Evolutionary conservation across 139 green algal species (phyloP).

Genomic region (Chlorella sp.): DNA sequence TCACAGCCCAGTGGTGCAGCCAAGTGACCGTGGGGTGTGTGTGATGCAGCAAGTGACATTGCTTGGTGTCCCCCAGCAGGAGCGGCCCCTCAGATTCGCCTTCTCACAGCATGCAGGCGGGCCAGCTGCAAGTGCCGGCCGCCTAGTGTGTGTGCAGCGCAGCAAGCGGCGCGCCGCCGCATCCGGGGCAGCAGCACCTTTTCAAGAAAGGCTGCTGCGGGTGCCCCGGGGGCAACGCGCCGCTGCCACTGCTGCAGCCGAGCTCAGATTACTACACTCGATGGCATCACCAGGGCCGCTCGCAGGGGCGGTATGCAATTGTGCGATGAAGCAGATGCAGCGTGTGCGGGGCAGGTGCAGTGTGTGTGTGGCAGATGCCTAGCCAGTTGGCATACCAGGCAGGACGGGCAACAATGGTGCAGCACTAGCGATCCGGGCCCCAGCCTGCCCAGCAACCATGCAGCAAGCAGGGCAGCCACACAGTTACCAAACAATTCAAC

Average conservation of each 20-base stretch:
- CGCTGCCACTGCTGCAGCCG: neutral
- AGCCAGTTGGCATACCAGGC: neutral
- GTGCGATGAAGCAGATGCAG: neutral
- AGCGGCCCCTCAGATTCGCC: conserved; percentile 49
- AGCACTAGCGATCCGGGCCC: no score
- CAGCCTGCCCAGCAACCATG: no score
- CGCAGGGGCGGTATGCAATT: no score
- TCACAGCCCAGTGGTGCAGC: no score
- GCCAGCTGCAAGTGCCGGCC: neutral
- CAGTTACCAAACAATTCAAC: neutral
- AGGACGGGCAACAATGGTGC: neutral
- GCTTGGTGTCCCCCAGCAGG: neutral
- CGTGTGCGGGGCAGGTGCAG: neutral
- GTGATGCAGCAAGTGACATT: neutral
- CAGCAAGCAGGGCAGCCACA: no score
- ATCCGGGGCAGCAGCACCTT: neutral
- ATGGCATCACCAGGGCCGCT: no score
- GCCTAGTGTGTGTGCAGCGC: neutral
- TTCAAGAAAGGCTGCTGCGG: neutral
- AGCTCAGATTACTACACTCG: conserved; percentile 27
- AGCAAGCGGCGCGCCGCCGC: conserved; percentile 15
- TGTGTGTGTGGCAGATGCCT: neutral
- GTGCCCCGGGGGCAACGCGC: conserved; percentile 20
- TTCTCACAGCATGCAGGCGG: conserved; percentile 15
- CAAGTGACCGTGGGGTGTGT: no score